These are phyloP conservation scores for Poronia punctata DNA, from an alignment of 495 filamentous ascomycete genomes.

Conservation along the genomic window DNA sequence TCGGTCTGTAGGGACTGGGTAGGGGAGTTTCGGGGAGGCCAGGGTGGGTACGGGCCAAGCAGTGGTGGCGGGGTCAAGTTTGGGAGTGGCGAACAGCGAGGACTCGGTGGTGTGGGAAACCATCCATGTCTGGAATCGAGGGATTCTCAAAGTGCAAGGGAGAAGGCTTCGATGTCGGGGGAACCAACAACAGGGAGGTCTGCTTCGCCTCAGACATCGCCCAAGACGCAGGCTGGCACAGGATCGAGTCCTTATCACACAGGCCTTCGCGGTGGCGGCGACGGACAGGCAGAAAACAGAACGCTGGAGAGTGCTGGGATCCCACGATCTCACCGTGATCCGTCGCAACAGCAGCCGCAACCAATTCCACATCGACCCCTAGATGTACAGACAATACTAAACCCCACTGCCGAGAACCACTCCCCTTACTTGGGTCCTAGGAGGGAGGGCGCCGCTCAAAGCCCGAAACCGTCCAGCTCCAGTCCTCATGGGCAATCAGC, in stretches of 20 bases:
- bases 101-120: slow-evolving; percentile 22
- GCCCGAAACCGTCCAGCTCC: slow-evolving; percentile 20
- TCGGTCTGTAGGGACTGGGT: slow-evolving; percentile 3
- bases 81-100: slow-evolving; percentile 21
- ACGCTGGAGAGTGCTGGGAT: slow-evolving; percentile 16
- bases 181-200: slow-evolving; percentile 42
- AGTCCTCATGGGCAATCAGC: slow-evolving; percentile 24
- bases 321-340: slow-evolving; percentile 24
- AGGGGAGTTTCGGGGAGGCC: slow-evolving; percentile 17
- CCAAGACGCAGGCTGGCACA: slow-evolving; percentile 20
- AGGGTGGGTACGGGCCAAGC: slow-evolving; percentile 27
- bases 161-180: slow-evolving; percentile 55
- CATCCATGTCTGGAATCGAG: slow-evolving; percentile 50
- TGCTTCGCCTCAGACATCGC: slow-evolving; percentile 35
- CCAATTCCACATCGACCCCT: slow-evolving; percentile 34
- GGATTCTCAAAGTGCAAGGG: slow-evolving; percentile 45
- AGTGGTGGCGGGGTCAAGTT: slow-evolving; percentile 22
- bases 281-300: slow-evolving; percentile 16
- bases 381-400: slow-evolving; percentile 46
- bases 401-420: slow-evolving; percentile 34
- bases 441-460: slow-evolving; percentile 2
- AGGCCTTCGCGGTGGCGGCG: slow-evolving; percentile 17
- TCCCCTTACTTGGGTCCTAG: slow-evolving; percentile 2
- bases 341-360: slow-evolving; percentile 26
- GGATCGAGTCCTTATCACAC: slow-evolving; percentile 18